Evolutionary conservation across 768 basidiomycete species (phyloP).

Genomic region (Termitomyces sp.): DNA sequence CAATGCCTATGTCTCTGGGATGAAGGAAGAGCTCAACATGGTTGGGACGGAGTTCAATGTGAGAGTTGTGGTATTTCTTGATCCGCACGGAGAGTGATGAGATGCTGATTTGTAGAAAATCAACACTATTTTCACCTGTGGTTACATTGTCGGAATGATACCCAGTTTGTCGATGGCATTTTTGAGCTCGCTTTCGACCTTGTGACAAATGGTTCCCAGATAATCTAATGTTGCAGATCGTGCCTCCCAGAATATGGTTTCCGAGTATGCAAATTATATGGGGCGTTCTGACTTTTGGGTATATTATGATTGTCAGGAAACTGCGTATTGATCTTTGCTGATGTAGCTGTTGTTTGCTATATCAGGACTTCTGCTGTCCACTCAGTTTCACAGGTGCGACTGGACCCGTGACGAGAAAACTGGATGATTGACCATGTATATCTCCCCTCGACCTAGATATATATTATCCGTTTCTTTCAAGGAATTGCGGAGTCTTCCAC

Average conservation of each 20-base stretch:
- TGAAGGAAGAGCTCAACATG: slow-evolving; percentile 71
- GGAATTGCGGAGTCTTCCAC: slow-evolving; percentile 73
- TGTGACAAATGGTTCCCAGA: slow-evolving; percentile 30
- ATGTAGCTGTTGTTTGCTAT: neutral
- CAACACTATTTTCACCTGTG: slow-evolving; percentile 70
- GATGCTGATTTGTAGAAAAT: slow-evolving; percentile 42
- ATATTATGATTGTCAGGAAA: slow-evolving; percentile 5
- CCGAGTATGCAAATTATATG: slow-evolving; percentile 63
- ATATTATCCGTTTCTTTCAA: slow-evolving; percentile 70
- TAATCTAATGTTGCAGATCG: slow-evolving; percentile 62
- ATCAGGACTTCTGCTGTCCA: slow-evolving; percentile 52
- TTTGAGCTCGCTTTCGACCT: neutral
- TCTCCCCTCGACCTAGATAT: slow-evolving; percentile 39
- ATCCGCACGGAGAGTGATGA: neutral
- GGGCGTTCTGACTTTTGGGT: slow-evolving; percentile 67
- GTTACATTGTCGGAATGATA: slow-evolving; percentile 74
- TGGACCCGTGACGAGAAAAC: no score
- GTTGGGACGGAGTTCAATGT: slow-evolving; percentile 62
- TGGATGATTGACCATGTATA: no score
- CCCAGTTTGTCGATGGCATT: slow-evolving; percentile 39
- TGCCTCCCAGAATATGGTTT: slow-evolving; percentile 64
- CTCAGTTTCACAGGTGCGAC: slow-evolving; percentile 56
- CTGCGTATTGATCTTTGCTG: neutral
- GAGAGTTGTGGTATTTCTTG: slow-evolving; percentile 6
- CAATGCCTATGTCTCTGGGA: slow-evolving; percentile 79